These are phyloP conservation scores for Backusella circina DNA, from an alignment of 192 early-diverging fungal species.

Conservation along the genomic window DNA sequence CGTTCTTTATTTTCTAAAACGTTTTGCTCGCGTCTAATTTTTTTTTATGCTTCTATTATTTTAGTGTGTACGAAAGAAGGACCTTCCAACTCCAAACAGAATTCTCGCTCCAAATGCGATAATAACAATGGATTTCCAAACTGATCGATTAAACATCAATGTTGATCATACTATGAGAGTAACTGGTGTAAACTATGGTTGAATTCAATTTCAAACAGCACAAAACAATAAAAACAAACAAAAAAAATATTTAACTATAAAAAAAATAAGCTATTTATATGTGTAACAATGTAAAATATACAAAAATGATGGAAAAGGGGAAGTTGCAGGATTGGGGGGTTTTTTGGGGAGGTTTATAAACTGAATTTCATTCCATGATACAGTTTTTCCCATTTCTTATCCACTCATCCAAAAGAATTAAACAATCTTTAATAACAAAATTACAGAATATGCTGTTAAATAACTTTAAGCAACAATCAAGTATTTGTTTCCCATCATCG, in stretches of 20 bases:
- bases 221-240: background rate
- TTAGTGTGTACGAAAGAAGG: constrained; percentile 34
- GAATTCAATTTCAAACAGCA: background rate
- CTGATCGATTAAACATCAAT: constrained; percentile 43
- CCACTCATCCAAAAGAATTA: constrained; percentile 11
- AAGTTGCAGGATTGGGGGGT: background rate
- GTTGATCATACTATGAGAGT: constrained; percentile 34
- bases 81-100: constrained; percentile 39
- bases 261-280: background rate
- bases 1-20: background rate
- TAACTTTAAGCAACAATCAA: background rate
- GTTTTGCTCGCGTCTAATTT: background rate
- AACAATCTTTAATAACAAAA: constrained; percentile 12
- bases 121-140: constrained; percentile 44
- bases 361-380: background rate
- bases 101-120: constrained; percentile 34
- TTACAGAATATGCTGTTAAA: background rate
- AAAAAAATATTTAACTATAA: background rate
- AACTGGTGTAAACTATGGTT: constrained; percentile 40
- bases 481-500: background rate
- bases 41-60: background rate
- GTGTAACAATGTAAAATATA: background rate
- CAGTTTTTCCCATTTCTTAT: background rate
- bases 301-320: too few relatives aligned
- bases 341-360: background rate